Evolutionary conservation across 345 rosid species (phyloP).

Genomic region (Cardiospermum halicacabum): DNA sequence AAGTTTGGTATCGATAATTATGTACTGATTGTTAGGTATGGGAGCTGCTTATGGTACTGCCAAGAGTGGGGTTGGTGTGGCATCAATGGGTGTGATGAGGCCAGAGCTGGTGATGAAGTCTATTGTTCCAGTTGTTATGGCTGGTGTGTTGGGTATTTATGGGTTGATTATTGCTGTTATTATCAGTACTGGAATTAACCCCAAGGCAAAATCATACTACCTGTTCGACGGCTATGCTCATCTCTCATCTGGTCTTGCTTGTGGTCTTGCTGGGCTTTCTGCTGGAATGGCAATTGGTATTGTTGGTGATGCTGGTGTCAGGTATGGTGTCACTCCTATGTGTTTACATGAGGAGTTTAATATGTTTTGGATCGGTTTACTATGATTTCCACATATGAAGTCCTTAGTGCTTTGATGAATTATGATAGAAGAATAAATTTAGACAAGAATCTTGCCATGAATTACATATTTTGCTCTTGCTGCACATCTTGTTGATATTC

Average conservation of each 20-base stretch:
- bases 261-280: conserved; percentile 95
- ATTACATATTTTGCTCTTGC: not conserved
- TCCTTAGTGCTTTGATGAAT: not conserved
- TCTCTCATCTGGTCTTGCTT: conserved; percentile 92
- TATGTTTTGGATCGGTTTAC: not conserved
- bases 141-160: conserved; percentile 95
- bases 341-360: not conserved
- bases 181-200: conserved; percentile 89
- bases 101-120: conserved; percentile 97
- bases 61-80: conserved; percentile 94
- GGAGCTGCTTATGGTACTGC: conserved; percentile 98
- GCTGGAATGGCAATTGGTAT: conserved; percentile 98
- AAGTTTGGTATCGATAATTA: not conserved
- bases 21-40: conserved; percentile 51
- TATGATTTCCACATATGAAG: not conserved
- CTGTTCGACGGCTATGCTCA: conserved; percentile 92
- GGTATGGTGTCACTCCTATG: conserved; percentile 34
- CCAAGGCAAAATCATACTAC: conserved; percentile 87
- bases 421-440: not conserved
- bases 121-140: conserved; percentile 96
- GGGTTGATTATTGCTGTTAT: conserved; percentile 93
- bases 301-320: conserved; percentile 96
- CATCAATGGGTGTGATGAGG: conserved; percentile 96
- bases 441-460: not conserved
- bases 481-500: not conserved